phyloP scores from a whole-genome alignment of 495 filamentous ascomycete genomes.

The Aspergillus coremiiformis region DNA sequence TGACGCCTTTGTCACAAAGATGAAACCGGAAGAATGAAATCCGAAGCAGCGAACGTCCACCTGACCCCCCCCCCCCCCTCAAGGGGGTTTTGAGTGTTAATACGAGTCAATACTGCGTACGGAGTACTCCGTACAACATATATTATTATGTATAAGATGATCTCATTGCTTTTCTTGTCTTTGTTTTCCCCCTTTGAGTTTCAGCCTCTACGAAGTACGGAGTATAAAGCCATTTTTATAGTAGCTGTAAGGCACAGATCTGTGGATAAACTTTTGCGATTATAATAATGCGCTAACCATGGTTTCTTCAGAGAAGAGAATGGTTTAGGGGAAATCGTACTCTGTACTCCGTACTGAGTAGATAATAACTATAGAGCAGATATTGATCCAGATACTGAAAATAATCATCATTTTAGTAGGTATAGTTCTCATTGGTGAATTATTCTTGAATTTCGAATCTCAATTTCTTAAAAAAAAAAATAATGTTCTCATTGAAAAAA shows the following conservation, averaged over 20 bases:
- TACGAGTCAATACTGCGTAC: no score
- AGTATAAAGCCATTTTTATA: no score
- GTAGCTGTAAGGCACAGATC: neutral
- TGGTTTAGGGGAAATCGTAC: neutral
- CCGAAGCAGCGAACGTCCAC: constrained; percentile 6
- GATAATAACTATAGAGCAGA: neutral
- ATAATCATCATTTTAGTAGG: no score
- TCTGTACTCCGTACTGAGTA: no score
- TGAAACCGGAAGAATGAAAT: constrained; percentile 19
- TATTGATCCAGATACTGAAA: no score
- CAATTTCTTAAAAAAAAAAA: no score
- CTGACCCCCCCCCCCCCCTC: constrained; percentile 1
- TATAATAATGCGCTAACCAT: neutral
- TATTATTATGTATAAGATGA: no score
- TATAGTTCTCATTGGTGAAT: no score
- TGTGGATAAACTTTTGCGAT: neutral
- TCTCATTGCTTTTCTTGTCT: neutral
- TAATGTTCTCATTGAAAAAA: no score
- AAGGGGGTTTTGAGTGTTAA: neutral
- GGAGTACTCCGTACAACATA: no score
- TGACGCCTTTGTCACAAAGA: constrained; percentile 11
- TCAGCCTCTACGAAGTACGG: no score
- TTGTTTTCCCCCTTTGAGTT: neutral
- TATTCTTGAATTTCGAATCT: no score
- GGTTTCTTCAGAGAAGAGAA: neutral